Evolutionary conservation across 495 filamentous ascomycete genomes (phyloP).

Genomic region (Extremus antarcticus): DNA sequence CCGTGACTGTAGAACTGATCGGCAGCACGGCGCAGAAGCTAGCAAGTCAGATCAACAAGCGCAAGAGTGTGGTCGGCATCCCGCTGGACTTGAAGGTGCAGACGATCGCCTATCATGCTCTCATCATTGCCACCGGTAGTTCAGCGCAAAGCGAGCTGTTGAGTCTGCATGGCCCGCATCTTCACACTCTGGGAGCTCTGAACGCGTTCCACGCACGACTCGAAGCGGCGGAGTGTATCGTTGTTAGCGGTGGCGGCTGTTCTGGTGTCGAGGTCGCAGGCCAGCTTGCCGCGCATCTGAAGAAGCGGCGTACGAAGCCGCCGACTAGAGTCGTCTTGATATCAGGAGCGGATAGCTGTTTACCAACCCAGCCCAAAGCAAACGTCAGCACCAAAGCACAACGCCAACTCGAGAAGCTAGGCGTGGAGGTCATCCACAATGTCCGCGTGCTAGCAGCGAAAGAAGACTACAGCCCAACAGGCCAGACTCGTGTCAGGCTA

Average conservation of each 20-base stretch:
- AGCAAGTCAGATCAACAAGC: conserved; percentile 27
- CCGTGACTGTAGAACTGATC: conserved; percentile 32
- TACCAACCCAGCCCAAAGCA: conserved; percentile 5
- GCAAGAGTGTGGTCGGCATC: conserved; percentile 1
- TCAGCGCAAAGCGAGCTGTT: conserved; percentile 20
- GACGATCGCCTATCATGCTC: conserved; percentile 25
- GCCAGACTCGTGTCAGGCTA: conserved; percentile 10
- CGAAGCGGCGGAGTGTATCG: conserved; percentile 14
- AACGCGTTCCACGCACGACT: conserved; percentile 18
- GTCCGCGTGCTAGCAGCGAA: conserved; percentile 9
- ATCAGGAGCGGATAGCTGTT: conserved; percentile 12
- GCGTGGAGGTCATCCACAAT: conserved; percentile 20
- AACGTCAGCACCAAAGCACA: conserved; percentile 4
- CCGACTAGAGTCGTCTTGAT: conserved; percentile 19
- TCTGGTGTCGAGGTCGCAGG: conserved; percentile 24
- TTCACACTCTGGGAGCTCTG: conserved; percentile 21
- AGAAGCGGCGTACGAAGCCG: not conserved
- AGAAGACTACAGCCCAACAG: conserved; percentile 9
- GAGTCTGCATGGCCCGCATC: conserved; percentile 25
- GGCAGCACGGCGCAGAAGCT: conserved; percentile 39
- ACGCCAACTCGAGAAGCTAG: conserved; percentile 15
- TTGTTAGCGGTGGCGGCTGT: conserved; percentile 22
- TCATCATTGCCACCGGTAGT: conserved; percentile 25
- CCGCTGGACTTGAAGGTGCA: conserved; percentile 4
- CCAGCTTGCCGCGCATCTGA: conserved; percentile 19